phyloP scores from a whole-genome alignment of 768 basidiomycete genomes.

The Lentinula aciculospora region DNA sequence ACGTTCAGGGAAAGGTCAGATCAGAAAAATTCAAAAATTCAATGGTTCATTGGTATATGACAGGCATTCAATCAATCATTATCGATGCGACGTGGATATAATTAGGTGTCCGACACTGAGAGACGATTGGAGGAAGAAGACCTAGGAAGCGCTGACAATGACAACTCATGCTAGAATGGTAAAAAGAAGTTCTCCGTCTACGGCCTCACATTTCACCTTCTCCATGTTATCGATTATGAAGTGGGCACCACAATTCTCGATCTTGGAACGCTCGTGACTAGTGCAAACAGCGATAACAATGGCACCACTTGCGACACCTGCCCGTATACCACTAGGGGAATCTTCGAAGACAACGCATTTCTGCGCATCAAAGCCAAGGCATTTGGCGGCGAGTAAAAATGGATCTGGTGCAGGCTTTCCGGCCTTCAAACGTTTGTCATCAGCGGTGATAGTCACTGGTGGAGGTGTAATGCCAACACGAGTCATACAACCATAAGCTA shows the following conservation, averaged over 20 bases:
- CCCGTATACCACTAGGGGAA: slow-evolving; percentile 70
- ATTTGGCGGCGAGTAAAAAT: slow-evolving; percentile 56
- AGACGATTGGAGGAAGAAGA: no score
- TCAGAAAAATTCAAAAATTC: no score
- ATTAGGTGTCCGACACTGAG: no score
- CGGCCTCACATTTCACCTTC: slow-evolving; percentile 34
- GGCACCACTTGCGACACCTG: slow-evolving; percentile 69
- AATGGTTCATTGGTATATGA: no score
- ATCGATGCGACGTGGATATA: no score
- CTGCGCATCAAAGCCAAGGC: slow-evolving; percentile 48
- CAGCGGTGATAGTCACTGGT: slow-evolving; percentile 66
- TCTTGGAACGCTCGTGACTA: slow-evolving; percentile 52
- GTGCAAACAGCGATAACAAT: slow-evolving; percentile 76
- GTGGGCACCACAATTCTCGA: slow-evolving; percentile 52
- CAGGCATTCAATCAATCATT: no score
- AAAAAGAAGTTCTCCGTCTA: slow-evolving; percentile 35
- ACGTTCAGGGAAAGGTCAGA: no score
- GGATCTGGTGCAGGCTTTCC: slow-evolving; percentile 62
- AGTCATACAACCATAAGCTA: slow-evolving; percentile 61
- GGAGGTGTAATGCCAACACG: slow-evolving; percentile 68
- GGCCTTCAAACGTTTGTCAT: slow-evolving; percentile 66
- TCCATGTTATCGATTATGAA: slow-evolving; percentile 53
- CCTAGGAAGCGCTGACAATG: no score
- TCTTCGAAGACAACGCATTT: slow-evolving; percentile 80
- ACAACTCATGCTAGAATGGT: slow-evolving; percentile 14